phyloP scores from a whole-genome alignment of 176 grass and related monocot genomes.

The Oryza longistaminata region DNA sequence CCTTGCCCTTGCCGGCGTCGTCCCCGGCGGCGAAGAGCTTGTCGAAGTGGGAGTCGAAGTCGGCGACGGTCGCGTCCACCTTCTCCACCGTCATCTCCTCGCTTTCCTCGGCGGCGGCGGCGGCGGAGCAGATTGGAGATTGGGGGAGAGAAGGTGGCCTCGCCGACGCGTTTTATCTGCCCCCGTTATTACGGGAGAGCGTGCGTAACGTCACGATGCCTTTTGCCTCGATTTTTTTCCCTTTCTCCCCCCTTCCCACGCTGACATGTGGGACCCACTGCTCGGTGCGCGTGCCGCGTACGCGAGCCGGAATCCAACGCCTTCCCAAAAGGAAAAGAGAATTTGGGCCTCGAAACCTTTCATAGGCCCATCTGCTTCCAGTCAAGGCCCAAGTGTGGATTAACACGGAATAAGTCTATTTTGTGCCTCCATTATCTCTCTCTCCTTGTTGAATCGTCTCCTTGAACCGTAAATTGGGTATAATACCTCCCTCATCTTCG shows the following conservation, averaged over 20 bases:
- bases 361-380: not conserved
- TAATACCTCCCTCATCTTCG: no score
- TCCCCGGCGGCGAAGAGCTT: not conserved
- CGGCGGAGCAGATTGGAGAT: not conserved
- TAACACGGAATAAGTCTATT: no score
- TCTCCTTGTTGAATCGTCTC: no score
- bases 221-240: not conserved
- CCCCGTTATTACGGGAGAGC: slow-evolving; percentile 2
- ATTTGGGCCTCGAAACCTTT: no score
- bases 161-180: slow-evolving; percentile 7
- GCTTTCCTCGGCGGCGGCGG: not conserved
- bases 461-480: no score
- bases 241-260: not conserved
- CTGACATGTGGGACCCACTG: not conserved
- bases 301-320: slow-evolving; percentile 10
- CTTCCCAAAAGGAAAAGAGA: not conserved
- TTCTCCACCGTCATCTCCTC: slow-evolving; percentile 46
- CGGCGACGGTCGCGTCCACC: slow-evolving; percentile 39
- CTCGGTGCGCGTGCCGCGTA: slow-evolving; percentile 8
- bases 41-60: slow-evolving; percentile 39
- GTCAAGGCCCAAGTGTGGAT: no score
- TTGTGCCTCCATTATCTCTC: no score
- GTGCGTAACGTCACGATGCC: not conserved
- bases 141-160: not conserved
- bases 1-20: slow-evolving; percentile 2